phyloP scores from a whole-genome alignment of 2,329 filamentous ascomycete genomes.

The Malbranchea cinnamomea region DNA sequence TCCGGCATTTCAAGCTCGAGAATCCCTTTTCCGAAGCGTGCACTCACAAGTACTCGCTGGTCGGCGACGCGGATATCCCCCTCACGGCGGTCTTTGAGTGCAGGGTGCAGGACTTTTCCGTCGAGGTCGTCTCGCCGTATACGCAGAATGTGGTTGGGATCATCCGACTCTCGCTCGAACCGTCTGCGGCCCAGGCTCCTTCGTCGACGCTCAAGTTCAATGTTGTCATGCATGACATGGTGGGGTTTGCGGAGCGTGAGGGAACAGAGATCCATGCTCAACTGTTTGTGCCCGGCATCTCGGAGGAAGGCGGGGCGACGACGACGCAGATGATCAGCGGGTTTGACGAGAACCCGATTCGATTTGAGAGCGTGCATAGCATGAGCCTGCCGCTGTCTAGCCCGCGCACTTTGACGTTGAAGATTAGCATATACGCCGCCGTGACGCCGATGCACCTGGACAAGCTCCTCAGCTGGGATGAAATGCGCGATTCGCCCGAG shows the following conservation, averaged over 20 bases:
- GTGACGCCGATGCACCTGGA: constrained; percentile 90
- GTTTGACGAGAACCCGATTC: constrained; percentile 83
- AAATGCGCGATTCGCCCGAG: constrained; percentile 68
- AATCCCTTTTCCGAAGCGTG: constrained; percentile 87
- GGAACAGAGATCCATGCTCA: constrained; percentile 92
- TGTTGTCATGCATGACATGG: constrained; percentile 91
- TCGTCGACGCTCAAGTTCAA: constrained; percentile 94
- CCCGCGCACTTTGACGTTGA: constrained; percentile 57
- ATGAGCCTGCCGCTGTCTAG: constrained; percentile 83
- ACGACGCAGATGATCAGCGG: constrained; percentile 89
- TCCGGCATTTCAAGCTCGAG: constrained; percentile 79
- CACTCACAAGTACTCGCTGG: constrained; percentile 80
- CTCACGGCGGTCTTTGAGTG: constrained; percentile 87
- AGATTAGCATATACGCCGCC: constrained; percentile 81
- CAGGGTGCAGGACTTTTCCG: constrained; percentile 79
- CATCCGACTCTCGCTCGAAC: constrained; percentile 78
- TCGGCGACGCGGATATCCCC: constrained; percentile 87
- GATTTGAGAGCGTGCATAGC: constrained; percentile 95
- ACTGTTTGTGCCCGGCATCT: constrained; percentile 84
- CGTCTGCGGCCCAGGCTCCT: constrained; percentile 81
- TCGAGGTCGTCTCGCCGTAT: constrained; percentile 85
- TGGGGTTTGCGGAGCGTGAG: constrained; percentile 89
- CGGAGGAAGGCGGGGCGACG: constrained; percentile 73
- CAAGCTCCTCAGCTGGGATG: constrained; percentile 95
- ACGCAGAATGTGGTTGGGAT: constrained; percentile 84